Base-by-base conservation (phyloP, 805 yeast species). In the Yamadazyma scolyti region DNA sequence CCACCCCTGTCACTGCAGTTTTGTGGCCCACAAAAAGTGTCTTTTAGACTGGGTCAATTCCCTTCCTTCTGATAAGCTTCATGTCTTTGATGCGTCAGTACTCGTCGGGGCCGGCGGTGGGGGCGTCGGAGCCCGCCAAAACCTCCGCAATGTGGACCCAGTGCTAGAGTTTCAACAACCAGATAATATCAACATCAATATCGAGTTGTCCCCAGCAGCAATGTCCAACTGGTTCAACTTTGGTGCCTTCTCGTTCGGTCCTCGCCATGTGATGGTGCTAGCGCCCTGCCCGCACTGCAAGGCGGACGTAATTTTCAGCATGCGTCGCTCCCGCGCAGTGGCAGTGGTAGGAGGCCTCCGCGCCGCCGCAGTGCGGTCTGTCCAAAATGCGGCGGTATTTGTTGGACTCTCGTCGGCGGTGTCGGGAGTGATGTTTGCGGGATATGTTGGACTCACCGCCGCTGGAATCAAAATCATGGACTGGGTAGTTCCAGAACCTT, bases 281-380 rank as follows among this genome's bases (percentile, higher is more conserved):
- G 57, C 64, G 5, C 44, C 58, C 5, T 65, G 71, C 34, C 70
- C 71, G 3, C 71, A 65, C 36, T 65, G 71, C 37, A 62, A 62
- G 32, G 42, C 48, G 16, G 52, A 54, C 16, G 56, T 65, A 27
- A 36, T 47, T 7, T 63, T 65, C 40, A 40, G 48, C 19, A 51
- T 62, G 55, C 47, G 47, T 33, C 34, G 52, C 18, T 59, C 63
- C 22, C 27, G 44, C 6, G 21, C 57, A 6, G 35, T 65, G 17
- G 33, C 54, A 1, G 18, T 51, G n/a, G 39, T 42, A 11, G 28
- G 47, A 5, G 32, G 46, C 11, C 27, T 47, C 2, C 43, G 49
- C 14, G 24, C 43, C 2, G 27, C 45, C 5, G 15, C 58, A 3
- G 32, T 47, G 1, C 43, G 50, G 25, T 28, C 52, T 5, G 40